Evolutionary conservation across 23 red algal species (phyloP).

Genomic region (Gracilaria caudata): DNA sequence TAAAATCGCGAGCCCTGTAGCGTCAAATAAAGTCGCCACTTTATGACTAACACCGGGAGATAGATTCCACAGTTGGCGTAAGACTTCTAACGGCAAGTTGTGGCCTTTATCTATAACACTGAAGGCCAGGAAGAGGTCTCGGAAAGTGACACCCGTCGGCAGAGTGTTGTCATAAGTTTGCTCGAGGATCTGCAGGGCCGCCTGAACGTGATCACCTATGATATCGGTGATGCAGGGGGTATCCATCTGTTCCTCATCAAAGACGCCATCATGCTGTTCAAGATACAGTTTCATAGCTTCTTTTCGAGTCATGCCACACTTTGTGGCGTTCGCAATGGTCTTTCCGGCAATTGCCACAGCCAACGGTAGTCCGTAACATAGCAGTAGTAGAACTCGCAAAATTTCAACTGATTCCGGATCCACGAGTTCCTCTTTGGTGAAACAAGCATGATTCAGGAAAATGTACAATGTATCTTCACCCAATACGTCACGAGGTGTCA

Average conservation of each 20-base stretch:
- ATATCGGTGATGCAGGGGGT: background rate
- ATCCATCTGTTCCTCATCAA: background rate
- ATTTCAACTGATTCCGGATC: constrained; percentile 5
- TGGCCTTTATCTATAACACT: constrained; percentile 8
- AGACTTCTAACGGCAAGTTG: constrained; percentile 1
- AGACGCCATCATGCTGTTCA: constrained; percentile 1
- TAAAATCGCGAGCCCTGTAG: background rate
- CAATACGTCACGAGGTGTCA: background rate
- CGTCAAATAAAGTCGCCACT: constrained; percentile 3
- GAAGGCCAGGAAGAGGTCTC: constrained; percentile 28
- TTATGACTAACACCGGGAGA: constrained; percentile 6
- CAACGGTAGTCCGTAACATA: constrained; percentile 3
- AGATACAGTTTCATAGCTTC: constrained; percentile 18
- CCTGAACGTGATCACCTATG: constrained; percentile 12
- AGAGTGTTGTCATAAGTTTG: background rate
- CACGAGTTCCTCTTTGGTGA: constrained; percentile 5
- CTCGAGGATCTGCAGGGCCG: constrained; percentile 9
- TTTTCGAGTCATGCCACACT: constrained; percentile 4
- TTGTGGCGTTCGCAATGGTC: constrained; percentile 5
- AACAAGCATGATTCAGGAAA: constrained; percentile 29
- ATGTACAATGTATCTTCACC: constrained; percentile 24
- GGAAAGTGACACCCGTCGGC: background rate
- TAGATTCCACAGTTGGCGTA: constrained; percentile 19
- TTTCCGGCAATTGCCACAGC: constrained; percentile 17
- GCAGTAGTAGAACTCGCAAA: constrained; percentile 8